These are phyloP conservation scores for Neurospora sp. DNA, from an alignment of 495 filamentous ascomycete species.

Conservation along the genomic window DNA sequence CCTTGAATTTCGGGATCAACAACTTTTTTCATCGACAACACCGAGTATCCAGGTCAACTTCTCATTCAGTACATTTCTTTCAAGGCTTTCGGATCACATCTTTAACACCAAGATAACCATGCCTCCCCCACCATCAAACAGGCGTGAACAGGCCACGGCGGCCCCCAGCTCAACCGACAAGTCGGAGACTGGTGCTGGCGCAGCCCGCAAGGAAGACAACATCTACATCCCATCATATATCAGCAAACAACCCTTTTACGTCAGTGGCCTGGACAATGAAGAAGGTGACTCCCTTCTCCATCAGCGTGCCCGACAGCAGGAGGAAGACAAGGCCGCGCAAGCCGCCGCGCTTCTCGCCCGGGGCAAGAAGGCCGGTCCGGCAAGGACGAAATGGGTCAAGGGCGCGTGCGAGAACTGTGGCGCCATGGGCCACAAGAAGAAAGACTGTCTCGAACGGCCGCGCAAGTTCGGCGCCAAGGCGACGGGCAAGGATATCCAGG, in stretches of 20 bases:
- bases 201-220: slow-evolving; percentile 71
- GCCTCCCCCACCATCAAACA: slow-evolving; percentile 11
- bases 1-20: background rate
- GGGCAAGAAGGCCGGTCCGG: slow-evolving; percentile 66
- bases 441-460: slow-evolving; percentile 84
- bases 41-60: background rate
- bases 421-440: slow-evolving; percentile 89
- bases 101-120: slow-evolving; percentile 1
- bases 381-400: slow-evolving; percentile 93
- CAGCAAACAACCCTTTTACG: slow-evolving; percentile 95
- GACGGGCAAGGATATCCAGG: slow-evolving; percentile 87
- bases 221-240: slow-evolving; percentile 99
- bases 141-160: slow-evolving; percentile 2
- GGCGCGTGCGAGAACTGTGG: slow-evolving; percentile 98
- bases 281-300: slow-evolving; percentile 90
- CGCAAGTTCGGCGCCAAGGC: slow-evolving; percentile 85
- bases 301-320: slow-evolving; percentile 68
- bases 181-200: slow-evolving; percentile 30
- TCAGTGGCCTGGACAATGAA: slow-evolving; percentile 59
- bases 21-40: background rate
- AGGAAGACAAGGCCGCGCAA: slow-evolving; percentile 70
- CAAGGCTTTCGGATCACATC: background rate
- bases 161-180: slow-evolving; percentile 1
- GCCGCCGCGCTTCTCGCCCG: slow-evolving; percentile 45
- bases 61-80: background rate